Conservation (phyloP, 176 grass and related monocot species). For the Thinopyrum elongatum region DNA sequence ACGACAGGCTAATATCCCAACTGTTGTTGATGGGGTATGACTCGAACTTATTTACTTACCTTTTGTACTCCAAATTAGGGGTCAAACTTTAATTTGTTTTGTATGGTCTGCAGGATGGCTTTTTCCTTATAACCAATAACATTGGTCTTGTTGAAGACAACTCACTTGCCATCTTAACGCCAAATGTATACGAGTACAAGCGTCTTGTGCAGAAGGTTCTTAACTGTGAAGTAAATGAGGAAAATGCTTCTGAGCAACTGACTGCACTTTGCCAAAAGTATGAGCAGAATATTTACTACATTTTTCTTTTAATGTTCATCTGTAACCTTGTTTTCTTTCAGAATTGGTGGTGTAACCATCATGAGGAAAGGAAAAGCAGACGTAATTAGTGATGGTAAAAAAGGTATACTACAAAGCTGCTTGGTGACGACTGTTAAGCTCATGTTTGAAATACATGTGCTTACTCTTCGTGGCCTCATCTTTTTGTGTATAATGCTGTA, state of each 20-base stretch:
- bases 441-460: background rate
- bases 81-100: background rate
- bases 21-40: slow-evolving; percentile 81
- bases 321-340: slow-evolving; percentile 21
- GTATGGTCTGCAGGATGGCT: slow-evolving; percentile 70
- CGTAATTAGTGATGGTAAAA: slow-evolving; percentile 87
- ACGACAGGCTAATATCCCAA: slow-evolving; percentile 63
- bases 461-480: background rate
- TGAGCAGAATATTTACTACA: slow-evolving; percentile 2
- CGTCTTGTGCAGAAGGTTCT: slow-evolving; percentile 86
- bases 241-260: slow-evolving; percentile 63
- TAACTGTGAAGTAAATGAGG: slow-evolving; percentile 62
- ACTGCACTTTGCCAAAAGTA: slow-evolving; percentile 63
- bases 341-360: slow-evolving; percentile 87
- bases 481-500: background rate
- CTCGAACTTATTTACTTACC: slow-evolving; percentile 9
- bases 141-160: slow-evolving; percentile 67
- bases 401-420: slow-evolving; percentile 50
- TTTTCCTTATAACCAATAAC: slow-evolving; percentile 83
- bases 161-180: slow-evolving; percentile 72
- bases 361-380: slow-evolving; percentile 86
- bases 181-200: slow-evolving; percentile 93
- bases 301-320: background rate
- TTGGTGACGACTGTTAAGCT: background rate
- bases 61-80: background rate